Base-by-base conservation (phyloP, 2,329 filamentous ascomycete genomes). In the Fusarium tanahbumbuense region DNA sequence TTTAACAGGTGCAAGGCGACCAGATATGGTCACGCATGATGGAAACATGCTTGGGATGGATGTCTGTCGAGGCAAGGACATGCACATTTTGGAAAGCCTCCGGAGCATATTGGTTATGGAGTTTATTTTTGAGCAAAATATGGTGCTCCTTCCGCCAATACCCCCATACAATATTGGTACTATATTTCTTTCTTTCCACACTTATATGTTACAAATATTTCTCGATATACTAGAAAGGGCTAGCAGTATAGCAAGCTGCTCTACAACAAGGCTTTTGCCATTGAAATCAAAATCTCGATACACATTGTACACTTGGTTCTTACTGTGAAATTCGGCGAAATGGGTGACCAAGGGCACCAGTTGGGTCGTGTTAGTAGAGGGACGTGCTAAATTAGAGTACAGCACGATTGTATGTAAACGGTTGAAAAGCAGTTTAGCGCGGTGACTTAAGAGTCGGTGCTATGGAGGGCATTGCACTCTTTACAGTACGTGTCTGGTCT, bases 31-130 rank as follows among this genome's bases (percentile, higher is more conserved):
- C 62, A 70, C 59, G 63, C 67, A 74, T 68, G 56, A 73, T 57
- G 73, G 73, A 67, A 61, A 66, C 56, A 71, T 67, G 48, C 34
- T 62, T 67, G 56, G 62, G 67, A 71, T 54, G 55, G 64, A 71
- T 63, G 56, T 50, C 57, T 63, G 50, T 61, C 32, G 55, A 62
- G 56, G 42, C 48, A 59, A 63, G 63, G 63, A 53, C 53, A 64
- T 56, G 32, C 30, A 48, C 48, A 46, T 56, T 64, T 49, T 48
- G 58, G 52, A 56, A 54, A 27, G 45, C 56, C 34, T 61, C 67
- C 46, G 64, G 59, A 64, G 59, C 56, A 65, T 65, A 50, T 48
- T 48, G 64, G 32, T 52, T 58, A 37, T n/a, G 53, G 64, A 62
- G 49, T 65, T 37, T 56, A 25, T 57, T 68, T 68, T 64, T 49